Conservation (phyloP, 495 filamentous ascomycete species). For the Aspergillus biplanus region DNA sequence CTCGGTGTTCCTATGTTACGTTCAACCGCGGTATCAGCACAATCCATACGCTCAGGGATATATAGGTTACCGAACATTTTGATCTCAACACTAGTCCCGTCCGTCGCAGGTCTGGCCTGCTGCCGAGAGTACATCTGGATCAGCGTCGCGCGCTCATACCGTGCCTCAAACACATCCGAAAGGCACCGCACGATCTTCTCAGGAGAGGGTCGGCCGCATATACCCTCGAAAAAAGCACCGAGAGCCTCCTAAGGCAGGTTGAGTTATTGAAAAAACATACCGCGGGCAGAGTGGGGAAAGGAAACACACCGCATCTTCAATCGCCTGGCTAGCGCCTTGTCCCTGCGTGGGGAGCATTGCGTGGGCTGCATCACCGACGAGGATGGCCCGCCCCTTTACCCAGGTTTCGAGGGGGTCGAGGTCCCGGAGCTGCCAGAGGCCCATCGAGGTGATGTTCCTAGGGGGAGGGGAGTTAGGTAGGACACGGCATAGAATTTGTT, state of each 20-base stretch:
- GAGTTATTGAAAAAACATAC: too few relatives aligned
- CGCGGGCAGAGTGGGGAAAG: too few relatives aligned
- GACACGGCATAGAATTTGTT: too few relatives aligned
- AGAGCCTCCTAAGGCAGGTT: neutral
- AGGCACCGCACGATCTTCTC: neutral
- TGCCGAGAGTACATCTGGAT: neutral
- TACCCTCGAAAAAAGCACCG: neutral
- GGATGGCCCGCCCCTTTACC: conserved; percentile 40
- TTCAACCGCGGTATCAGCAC: too few relatives aligned
- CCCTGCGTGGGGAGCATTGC: conserved; percentile 47
- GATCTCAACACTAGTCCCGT: neutral
- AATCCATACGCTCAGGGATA: too few relatives aligned
- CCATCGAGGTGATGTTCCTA: conserved; percentile 9
- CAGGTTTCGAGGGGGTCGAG: conserved; percentile 43
- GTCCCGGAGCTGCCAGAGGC: conserved; percentile 49
- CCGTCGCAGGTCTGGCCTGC: neutral
- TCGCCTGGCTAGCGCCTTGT: conserved; percentile 42
- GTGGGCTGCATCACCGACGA: conserved; percentile 52
- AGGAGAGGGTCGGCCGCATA: neutral
- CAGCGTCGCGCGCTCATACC: neutral
- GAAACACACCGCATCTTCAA: conserved; percentile 50
- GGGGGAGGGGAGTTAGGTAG: too few relatives aligned
- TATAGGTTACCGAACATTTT: neutral
- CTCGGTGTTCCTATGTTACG: neutral
- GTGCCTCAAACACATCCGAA: neutral